Evolutionary conservation across 2,329 filamentous ascomycete genomes (phyloP).

Genomic region (Monosporascus sp.): DNA sequence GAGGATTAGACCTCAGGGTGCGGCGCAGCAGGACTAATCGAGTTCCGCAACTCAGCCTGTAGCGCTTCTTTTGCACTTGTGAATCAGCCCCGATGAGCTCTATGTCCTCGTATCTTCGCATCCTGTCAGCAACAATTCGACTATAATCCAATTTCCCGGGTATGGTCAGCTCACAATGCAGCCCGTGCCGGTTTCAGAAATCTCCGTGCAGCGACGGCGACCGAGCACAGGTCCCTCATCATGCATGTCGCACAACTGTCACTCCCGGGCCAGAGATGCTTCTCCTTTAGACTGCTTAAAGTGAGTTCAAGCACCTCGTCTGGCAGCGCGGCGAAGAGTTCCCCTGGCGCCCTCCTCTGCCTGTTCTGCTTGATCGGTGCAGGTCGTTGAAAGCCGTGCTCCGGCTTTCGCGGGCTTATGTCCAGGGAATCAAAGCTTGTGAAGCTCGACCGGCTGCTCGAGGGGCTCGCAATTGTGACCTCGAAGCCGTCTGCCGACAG

Average conservation of each 20-base stretch:
- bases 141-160: background rate
- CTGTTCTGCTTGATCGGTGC: constrained; percentile 29
- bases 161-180: constrained; percentile 38
- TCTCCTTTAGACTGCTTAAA: constrained; percentile 45
- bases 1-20: constrained; percentile 47
- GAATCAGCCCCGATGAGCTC: constrained; percentile 55
- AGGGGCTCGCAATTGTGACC: constrained; percentile 22
- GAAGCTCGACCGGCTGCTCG: constrained; percentile 33
- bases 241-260: constrained; percentile 58
- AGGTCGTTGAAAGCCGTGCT: constrained; percentile 28
- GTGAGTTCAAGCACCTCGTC: constrained; percentile 54
- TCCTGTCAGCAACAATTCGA: constrained; percentile 2
- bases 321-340: constrained; percentile 50
- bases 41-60: constrained; percentile 46
- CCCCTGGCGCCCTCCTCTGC: constrained; percentile 36
- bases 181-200: constrained; percentile 45
- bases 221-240: constrained; percentile 54
- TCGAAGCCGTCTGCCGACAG: constrained; percentile 24
- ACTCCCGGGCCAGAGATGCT: constrained; percentile 43
- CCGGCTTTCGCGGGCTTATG: constrained; percentile 21
- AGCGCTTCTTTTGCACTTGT: constrained; percentile 48
- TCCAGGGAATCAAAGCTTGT: constrained; percentile 37
- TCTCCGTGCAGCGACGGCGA: constrained; percentile 46
- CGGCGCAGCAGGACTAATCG: constrained; percentile 52
- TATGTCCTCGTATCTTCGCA: constrained; percentile 49